Evolutionary conservation across 768 basidiomycete species (phyloP).

Genomic region (Hypsizygus marmoreus): DNA sequence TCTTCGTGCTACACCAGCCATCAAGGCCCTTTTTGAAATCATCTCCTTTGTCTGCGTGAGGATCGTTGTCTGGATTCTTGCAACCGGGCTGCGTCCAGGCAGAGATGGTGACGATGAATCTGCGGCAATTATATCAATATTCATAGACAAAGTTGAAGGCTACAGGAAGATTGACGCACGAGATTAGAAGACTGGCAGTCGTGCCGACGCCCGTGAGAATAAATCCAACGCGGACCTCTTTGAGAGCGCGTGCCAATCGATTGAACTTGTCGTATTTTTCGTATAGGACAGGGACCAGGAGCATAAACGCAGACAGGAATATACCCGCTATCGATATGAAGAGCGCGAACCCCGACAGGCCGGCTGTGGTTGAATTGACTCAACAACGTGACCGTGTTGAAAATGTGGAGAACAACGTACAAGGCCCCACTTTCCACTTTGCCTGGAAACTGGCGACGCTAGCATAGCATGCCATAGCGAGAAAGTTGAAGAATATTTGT

Average conservation of each 20-base stretch:
- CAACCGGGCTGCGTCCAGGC: conserved; percentile 91
- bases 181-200: conserved; percentile 68
- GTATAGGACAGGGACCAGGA: conserved; percentile 77
- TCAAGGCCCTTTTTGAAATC: conserved; percentile 68
- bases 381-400: conserved; percentile 5
- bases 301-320: conserved; percentile 69
- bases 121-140: conserved; percentile 24
- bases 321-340: conserved; percentile 78
- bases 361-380: conserved; percentile 53
- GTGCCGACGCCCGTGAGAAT: conserved; percentile 78
- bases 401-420: conserved; percentile 49
- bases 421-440: conserved; percentile 81
- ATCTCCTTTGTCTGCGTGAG: conserved; percentile 64
- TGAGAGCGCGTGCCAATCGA: conserved; percentile 76
- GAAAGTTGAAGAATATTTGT: conserved; percentile 91
- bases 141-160: conserved; percentile 6
- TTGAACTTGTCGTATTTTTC: conserved; percentile 84
- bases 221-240: conserved; percentile 81
- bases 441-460: conserved; percentile 89
- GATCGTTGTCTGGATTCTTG: conserved; percentile 82
- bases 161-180: conserved; percentile 49
- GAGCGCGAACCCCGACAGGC: conserved; percentile 82
- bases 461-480: conserved; percentile 90
- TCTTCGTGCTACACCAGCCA: conserved; percentile 92
- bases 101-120: conserved; percentile 76